Percentiles rank a stretch among this genome's conserved stretches.
phyloP scores from a whole-genome alignment of 2,329 filamentous ascomycete genomes.

The Scorias spongiosa region DNA sequence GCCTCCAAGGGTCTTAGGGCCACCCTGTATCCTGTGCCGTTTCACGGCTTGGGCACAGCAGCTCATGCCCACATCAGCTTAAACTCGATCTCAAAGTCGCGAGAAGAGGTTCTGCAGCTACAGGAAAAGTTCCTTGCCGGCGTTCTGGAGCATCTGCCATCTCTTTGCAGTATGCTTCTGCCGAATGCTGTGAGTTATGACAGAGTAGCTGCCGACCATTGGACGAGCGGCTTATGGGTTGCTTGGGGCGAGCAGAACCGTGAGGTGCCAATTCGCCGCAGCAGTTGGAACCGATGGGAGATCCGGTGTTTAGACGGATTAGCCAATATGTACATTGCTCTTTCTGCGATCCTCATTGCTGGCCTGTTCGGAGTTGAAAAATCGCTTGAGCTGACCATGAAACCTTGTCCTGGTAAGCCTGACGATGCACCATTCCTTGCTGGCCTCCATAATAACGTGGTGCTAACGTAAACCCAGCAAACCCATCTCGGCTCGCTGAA shows the following conservation, averaged over 20 bases:
- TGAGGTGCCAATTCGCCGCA: conserved; percentile 54
- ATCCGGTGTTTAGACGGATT: conserved; percentile 63
- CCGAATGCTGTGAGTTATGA: conserved; percentile 53
- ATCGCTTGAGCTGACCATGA: neutral
- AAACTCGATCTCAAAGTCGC: conserved; percentile 21
- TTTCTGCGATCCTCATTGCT: conserved; percentile 45
- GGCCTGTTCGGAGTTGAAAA: conserved; percentile 41
- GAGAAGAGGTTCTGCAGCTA: conserved; percentile 18
- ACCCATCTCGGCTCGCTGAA: neutral
- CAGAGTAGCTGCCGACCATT: conserved; percentile 51
- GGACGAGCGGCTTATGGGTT: conserved; percentile 67
- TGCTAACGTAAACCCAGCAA: neutral
- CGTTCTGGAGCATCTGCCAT: conserved; percentile 49
- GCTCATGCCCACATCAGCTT: conserved; percentile 58
- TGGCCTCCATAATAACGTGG: too few species aligned
- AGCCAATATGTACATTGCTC: conserved; percentile 61
- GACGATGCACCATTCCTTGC: too few species aligned
- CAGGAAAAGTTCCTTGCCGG: conserved; percentile 55
- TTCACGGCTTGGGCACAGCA: conserved; percentile 45
- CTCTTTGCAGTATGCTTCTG: conserved; percentile 55
- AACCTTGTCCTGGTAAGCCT: neutral
- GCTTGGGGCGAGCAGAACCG: conserved; percentile 72
- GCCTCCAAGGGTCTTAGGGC: conserved; percentile 47
- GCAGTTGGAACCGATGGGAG: conserved; percentile 51
- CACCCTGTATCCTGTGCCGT: conserved; percentile 61